These are phyloP conservation scores for Dryas octopetala DNA, from an alignment of 306 rosid species.

Conservation along the genomic window DNA sequence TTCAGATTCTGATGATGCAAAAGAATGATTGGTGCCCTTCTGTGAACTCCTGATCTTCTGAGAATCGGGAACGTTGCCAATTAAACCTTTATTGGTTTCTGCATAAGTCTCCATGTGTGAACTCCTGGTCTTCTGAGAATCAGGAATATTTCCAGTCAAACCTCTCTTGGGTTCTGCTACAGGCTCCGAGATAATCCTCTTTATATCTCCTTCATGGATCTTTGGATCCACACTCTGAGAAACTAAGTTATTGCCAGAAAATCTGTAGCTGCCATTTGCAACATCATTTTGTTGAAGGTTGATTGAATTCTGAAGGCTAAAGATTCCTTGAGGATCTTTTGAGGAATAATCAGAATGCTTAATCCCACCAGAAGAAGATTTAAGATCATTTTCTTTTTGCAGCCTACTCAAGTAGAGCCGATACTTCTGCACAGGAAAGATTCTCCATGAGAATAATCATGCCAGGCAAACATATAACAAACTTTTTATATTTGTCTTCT, in stretches of 20 bases:
- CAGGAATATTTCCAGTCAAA: slow-evolving; percentile 37
- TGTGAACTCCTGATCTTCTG: slow-evolving; percentile 33
- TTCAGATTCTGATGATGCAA: slow-evolving; percentile 55
- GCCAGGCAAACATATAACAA: slow-evolving; percentile 16
- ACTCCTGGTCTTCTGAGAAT: slow-evolving; percentile 33
- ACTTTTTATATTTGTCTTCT: too few species aligned
- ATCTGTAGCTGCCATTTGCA: slow-evolving; percentile 46
- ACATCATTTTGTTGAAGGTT: slow-evolving; percentile 53
- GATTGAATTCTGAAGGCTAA: slow-evolving; percentile 44
- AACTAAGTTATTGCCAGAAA: slow-evolving; percentile 45
- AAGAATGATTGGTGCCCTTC: slow-evolving; percentile 34
- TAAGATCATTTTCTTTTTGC: slow-evolving; percentile 68
- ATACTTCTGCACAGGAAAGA: slow-evolving; percentile 65
- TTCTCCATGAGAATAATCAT: slow-evolving; percentile 27
- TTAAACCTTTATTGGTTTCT: slow-evolving; percentile 43
- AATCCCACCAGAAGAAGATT: slow-evolving; percentile 56
- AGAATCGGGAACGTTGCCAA: slow-evolving; percentile 43
- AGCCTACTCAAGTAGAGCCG: slow-evolving; percentile 92
- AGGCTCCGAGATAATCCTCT: slow-evolving; percentile 47
- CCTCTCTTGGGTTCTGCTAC: slow-evolving; percentile 43
- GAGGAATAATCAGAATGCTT: slow-evolving; percentile 58
- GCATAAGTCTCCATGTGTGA: slow-evolving; percentile 28
- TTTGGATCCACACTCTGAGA: slow-evolving; percentile 37
- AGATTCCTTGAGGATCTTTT: slow-evolving; percentile 56
- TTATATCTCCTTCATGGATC: slow-evolving; percentile 45